Base-by-base conservation (phyloP, 148 eudicot genomes). In the Spergularia bocconei region DNA sequence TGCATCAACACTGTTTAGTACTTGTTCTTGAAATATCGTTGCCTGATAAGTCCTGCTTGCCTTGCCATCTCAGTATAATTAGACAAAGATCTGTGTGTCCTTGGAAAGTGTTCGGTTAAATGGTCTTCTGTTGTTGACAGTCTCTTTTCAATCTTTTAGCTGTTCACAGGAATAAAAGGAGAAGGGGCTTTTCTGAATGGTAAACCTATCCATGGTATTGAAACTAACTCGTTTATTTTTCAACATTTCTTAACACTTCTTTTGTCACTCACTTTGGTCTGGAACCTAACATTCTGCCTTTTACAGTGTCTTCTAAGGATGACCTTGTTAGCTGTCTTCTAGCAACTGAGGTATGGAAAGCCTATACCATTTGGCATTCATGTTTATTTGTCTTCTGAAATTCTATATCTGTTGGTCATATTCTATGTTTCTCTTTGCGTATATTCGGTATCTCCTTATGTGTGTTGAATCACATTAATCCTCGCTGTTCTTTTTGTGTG, bases 151-250 rank as follows among this genome's bases (percentile, higher is more conserved):
- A 13, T 48, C 59, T 33, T 82, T 82, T 78, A 92, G 98, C 92
- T 90, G 73, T 95, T 88, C 84, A 92, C 98, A 36, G 98, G 86
- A 44, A 58, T 87, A 47, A 84, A 75, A 60, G 96, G 98, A 65
- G 83, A 90, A 82, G 98, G 98, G 70, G 91, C 98, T 73, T 95
- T 89, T 77, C 85, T 92, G 44, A 95, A 95, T 79, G 98, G 96
- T 74, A 87, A 85, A 55, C 93, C 97, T 17, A 91, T 95, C 59
- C 83, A 87, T 85, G 98, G 98, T 89, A 72, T 67, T 70, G 21
- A n/a, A 21, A 25, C 70, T 65, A 56, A 21, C 54, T 65, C 25
- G 4, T 57, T 52, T 17, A 15, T 10, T 76, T 48, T 44, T 67
- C 62, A 15, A 6, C 57, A 41, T 76, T 64, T 69, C 50, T 25